These are phyloP conservation scores for Oryza punctata DNA, from an alignment of 176 grass and related monocot species.

Conservation along the genomic window DNA sequence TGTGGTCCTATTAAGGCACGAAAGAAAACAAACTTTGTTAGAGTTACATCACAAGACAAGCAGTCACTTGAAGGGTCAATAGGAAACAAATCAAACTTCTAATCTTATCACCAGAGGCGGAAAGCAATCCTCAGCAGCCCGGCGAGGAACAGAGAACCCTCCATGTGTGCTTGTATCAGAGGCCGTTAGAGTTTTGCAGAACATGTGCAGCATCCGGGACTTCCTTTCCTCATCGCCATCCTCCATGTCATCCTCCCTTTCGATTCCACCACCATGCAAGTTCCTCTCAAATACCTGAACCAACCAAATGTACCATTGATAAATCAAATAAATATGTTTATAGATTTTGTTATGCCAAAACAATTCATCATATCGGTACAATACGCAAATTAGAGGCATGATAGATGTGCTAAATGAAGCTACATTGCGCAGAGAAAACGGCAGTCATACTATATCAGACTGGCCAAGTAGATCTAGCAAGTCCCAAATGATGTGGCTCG, in stretches of 20 bases:
- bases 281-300: slow-evolving; percentile 62
- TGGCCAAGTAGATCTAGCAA: background rate
- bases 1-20: slow-evolving; percentile 69
- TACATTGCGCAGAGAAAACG: background rate
- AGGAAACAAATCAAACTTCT: background rate
- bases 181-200: slow-evolving; percentile 97
- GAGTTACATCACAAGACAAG: background rate
- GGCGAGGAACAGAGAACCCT: slow-evolving; percentile 97
- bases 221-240: slow-evolving; percentile 57
- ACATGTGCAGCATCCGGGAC: slow-evolving; percentile 83
- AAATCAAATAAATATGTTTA: background rate
- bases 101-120: slow-evolving; percentile 66
- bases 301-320: slow-evolving; percentile 14
- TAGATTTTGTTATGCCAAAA: background rate
- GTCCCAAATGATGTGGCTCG: slow-evolving; percentile 12
- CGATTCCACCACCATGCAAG: slow-evolving; percentile 36
- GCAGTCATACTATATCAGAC: background rate
- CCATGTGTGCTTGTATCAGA: slow-evolving; percentile 97
- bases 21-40: slow-evolving; percentile 8
- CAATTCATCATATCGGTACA: background rate
- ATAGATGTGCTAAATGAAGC: slow-evolving; percentile 2
- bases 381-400: background rate
- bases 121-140: slow-evolving; percentile 96
- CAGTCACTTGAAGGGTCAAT: slow-evolving; percentile 4
- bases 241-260: slow-evolving; percentile 57